Evolutionary conservation across 768 basidiomycete genomes (phyloP).

Genomic region (Thelephora ganbajun): DNA sequence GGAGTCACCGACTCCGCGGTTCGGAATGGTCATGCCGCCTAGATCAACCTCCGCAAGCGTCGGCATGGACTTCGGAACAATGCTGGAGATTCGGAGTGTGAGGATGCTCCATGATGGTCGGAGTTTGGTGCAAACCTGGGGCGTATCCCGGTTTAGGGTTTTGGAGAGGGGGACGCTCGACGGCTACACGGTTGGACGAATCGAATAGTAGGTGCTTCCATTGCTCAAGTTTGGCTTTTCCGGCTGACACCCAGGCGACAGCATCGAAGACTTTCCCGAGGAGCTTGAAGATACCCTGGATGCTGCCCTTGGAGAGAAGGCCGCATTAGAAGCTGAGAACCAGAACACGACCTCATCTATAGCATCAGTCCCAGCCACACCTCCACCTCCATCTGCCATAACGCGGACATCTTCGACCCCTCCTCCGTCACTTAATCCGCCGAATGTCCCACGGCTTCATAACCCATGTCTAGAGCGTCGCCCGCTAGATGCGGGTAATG

Average conservation of each 20-base stretch:
- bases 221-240: neutral
- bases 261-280: conserved; percentile 11
- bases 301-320: conserved; percentile 2
- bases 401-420: neutral
- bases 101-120: conserved; percentile 84
- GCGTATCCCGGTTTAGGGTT: conserved; percentile 68
- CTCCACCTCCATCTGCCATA: neutral
- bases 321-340: neutral
- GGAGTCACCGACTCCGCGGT: conserved; percentile 57
- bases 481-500: conserved; percentile 11
- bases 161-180: conserved; percentile 75
- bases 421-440: neutral
- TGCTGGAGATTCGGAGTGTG: conserved; percentile 79
- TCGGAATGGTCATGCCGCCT: conserved; percentile 86
- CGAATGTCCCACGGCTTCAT: neutral
- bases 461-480: neutral
- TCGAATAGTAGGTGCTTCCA: conserved; percentile 35
- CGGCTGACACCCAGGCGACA: conserved; percentile 4
- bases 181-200: conserved; percentile 78
- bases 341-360: no score
- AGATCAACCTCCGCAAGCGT: conserved; percentile 28
- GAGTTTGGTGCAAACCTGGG: conserved; percentile 70
- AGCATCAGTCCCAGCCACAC: no score
- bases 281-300: conserved; percentile 4
- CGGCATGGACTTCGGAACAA: conserved; percentile 74